A percentile compares a stretch with the other conserved stretches of the same genome.
phyloP scores from a whole-genome alignment of 805 yeast species.

The Candida berthetii region DNA sequence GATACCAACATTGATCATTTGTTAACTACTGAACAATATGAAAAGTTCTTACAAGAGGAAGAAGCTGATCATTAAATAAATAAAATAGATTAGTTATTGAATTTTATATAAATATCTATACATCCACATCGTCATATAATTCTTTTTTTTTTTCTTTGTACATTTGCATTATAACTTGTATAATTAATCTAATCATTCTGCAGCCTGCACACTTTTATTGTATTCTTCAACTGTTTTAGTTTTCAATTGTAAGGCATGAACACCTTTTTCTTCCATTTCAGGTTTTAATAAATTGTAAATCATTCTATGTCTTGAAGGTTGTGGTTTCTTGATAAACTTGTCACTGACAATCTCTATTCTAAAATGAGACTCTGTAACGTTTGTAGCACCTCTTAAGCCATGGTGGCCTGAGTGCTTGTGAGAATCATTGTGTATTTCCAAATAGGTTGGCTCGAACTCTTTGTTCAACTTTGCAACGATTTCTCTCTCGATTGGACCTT shows the following conservation, averaged over 20 bases:
- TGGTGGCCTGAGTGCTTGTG: conserved; percentile 85
- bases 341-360: conserved; percentile 67
- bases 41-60: conserved; percentile 49
- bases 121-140: background rate
- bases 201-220: conserved; percentile 16
- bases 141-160: background rate
- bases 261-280: conserved; percentile 63
- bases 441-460: conserved; percentile 32
- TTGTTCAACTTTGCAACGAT: conserved; percentile 14
- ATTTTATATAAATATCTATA: background rate
- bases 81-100: background rate
- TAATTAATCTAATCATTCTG: no score
- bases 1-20: conserved; percentile 40
- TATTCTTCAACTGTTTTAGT: conserved; percentile 69
- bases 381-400: conserved; percentile 68
- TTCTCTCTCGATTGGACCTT: conserved; percentile 17
- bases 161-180: no score
- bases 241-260: conserved; percentile 85
- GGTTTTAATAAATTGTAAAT: conserved; percentile 65
- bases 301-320: conserved; percentile 74
- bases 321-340: conserved; percentile 53
- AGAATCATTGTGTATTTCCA: conserved; percentile 71
- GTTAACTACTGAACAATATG: conserved; percentile 50
- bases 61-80: conserved; percentile 24
- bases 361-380: conserved; percentile 78